phyloP scores from a whole-genome alignment of 1,284 basidiomycete species.

The Ceratorhiza oryzae-sativae region DNA sequence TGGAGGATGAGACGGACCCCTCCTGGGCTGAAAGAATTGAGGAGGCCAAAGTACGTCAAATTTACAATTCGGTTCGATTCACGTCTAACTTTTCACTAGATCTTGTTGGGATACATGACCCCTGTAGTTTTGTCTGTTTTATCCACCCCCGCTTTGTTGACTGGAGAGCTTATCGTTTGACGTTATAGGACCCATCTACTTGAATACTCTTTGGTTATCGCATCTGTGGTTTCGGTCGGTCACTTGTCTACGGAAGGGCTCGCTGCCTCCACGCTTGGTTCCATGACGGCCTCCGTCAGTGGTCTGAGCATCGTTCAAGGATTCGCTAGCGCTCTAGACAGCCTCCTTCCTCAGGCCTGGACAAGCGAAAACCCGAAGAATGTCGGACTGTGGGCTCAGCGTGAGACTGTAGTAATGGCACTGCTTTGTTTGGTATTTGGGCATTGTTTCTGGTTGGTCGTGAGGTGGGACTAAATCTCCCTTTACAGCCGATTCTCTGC shows the following conservation, averaged over 20 bases:
- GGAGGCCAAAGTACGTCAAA: constrained; percentile 25
- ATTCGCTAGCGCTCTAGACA: constrained; percentile 84
- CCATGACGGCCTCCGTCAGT: constrained; percentile 79
- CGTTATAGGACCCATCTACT: constrained; percentile 68
- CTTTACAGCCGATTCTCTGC: constrained; percentile 65
- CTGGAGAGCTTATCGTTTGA: not conserved
- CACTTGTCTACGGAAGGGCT: constrained; percentile 84
- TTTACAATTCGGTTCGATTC: not conserved
- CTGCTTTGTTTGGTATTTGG: not conserved
- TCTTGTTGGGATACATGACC: constrained; percentile 65
- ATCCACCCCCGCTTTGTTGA: not conserved
- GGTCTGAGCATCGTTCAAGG: constrained; percentile 81
- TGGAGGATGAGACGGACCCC: constrained; percentile 18
- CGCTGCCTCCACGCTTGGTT: constrained; percentile 82
- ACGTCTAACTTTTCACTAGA: not conserved
- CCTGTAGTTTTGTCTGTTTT: constrained; percentile 68
- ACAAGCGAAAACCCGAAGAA: constrained; percentile 81
- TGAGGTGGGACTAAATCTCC: not conserved
- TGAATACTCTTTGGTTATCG: constrained; percentile 77
- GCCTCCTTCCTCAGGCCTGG: constrained; percentile 90
- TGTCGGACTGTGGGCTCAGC: constrained; percentile 89
- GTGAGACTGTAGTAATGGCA: constrained; percentile 76
- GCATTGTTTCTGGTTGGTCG: not conserved
- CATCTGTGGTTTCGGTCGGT: constrained; percentile 83
- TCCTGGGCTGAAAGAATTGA: constrained; percentile 37